These are phyloP conservation scores for Vickermania ingenoplastis DNA, from an alignment of 208 protist genomes.

Conservation along the genomic window DNA sequence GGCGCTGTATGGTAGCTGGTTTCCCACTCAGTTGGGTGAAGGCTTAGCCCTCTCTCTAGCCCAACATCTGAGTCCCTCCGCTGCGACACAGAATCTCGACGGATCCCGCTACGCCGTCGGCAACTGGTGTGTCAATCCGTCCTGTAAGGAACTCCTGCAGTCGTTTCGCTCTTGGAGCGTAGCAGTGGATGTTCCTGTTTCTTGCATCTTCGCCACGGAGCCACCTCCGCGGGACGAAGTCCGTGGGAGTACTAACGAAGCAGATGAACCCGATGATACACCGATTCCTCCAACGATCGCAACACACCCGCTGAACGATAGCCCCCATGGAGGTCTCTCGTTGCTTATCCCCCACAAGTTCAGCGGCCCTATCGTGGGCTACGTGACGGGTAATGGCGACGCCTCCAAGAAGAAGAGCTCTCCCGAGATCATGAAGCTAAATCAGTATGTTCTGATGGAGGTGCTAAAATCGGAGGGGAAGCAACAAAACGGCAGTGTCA, in stretches of 20 bases:
- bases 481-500: no score
- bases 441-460: neutral
- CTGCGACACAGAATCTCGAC: neutral
- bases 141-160: neutral
- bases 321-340: neutral
- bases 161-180: neutral
- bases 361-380: neutral
- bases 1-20: slow-evolving; percentile 43
- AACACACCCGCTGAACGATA: neutral
- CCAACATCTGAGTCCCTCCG: neutral
- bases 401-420: neutral
- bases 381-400: neutral
- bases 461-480: neutral
- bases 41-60: neutral
- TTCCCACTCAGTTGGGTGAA: slow-evolving; percentile 22
- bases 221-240: neutral
- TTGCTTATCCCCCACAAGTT: neutral
- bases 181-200: neutral
- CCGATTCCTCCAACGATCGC: neutral
- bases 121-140: neutral
- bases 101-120: neutral
- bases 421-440: neutral
- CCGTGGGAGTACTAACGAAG: neutral
- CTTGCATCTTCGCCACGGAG: neutral
- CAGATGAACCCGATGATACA: neutral